Evolutionary conservation across 257 asterid genomes (phyloP).

Genomic region (Solanum appendiculatum): DNA sequence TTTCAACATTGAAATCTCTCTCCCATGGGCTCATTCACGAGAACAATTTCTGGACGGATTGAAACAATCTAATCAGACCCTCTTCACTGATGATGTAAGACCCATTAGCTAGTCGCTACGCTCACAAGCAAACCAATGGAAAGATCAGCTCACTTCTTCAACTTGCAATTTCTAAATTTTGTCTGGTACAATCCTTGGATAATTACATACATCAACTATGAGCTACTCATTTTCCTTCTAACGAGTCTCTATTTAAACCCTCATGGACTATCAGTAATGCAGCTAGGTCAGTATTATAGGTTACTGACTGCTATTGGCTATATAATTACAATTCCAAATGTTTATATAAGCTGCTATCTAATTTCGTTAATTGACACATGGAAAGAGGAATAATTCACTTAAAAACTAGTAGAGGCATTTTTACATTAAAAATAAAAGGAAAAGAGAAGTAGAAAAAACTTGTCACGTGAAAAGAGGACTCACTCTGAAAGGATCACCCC

Average conservation of each 20-base stretch:
- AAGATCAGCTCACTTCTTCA: not conserved
- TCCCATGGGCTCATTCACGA: not conserved
- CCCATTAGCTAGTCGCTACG: not conserved
- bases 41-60: not conserved
- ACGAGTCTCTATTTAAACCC: not conserved
- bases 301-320: not conserved
- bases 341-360: not conserved
- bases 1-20: not conserved
- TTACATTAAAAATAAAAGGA: not conserved
- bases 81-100: not conserved
- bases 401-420: not conserved
- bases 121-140: not conserved
- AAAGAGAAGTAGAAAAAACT: not conserved
- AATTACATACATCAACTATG: not conserved
- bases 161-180: not conserved
- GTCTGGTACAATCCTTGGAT: not conserved
- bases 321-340: not conserved
- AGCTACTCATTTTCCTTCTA: not conserved
- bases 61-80: not conserved
- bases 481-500: slow-evolving; percentile 94
- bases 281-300: not conserved
- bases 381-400: not conserved
- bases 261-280: not conserved
- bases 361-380: not conserved
- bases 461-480: slow-evolving; percentile 7